Base-by-base conservation (phyloP, 2,329 filamentous ascomycete genomes). In the Xylariaceae sp. region DNA sequence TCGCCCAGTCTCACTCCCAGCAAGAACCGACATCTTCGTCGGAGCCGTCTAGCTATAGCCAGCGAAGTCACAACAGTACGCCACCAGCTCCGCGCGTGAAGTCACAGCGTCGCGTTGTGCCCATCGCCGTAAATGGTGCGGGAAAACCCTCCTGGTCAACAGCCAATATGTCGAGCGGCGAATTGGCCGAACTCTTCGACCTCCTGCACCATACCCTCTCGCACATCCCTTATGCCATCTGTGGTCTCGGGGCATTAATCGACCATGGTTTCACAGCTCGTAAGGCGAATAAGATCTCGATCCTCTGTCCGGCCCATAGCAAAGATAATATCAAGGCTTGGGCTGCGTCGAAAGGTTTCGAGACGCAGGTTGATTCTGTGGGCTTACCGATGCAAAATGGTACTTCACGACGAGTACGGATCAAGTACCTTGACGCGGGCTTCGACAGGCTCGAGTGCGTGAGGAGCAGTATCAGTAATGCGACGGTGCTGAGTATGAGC, bases 171-270 rank as follows among this genome's bases (percentile, higher is more conserved):
- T 51, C 41, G 26, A 49, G 37, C 1, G 42, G 44, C n/a, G 55
- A 55, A 34, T 58, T 73, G 8, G 44, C 41, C 11, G 60, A 67
- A 35, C 52, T 74, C 19, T 64, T 74, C 47, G 49, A 54, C 18
- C 51, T 55, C n/a, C 51, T 78, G 32, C 62, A 68, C 42, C 36
- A 38, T 0, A 55, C 62, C 4, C 63, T 78, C 16, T 49, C 53
- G 15, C 66, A 73, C 52, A 62, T 72, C 1, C 66, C 62, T 16
- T 76, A 74, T 52, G 67, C 67, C 9, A 63, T 78, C 32, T 64
- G 60, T 48, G 74, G 74, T 17, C 59, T 64, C 17, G 63, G 64
- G 0, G 72, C 71, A 11, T 60, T 78, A 44, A 51, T 60, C 3
- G 63, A 68, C 35, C 69, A 73, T 59, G 73, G 71, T 35, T 67